Conservation (phyloP, 768 basidiomycete genomes). For the Termitomyces sp. region DNA sequence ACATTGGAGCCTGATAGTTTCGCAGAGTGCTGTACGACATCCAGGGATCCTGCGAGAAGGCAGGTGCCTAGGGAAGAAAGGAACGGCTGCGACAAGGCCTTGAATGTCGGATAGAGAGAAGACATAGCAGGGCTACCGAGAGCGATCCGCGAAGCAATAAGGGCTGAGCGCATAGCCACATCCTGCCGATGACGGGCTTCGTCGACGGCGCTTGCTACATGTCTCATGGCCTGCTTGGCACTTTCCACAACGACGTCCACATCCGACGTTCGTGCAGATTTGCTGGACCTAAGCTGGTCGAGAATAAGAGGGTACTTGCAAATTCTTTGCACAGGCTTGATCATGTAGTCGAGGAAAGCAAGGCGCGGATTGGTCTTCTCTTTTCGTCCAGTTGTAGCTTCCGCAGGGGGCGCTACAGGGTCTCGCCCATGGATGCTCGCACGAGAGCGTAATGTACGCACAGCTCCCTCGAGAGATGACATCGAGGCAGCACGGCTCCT, state of each 20-base stretch:
- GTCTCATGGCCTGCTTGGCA: conserved; percentile 67
- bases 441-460: conserved; percentile 30
- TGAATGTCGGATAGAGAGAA: conserved; percentile 23
- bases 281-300: conserved; percentile 51
- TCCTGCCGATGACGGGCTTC: conserved; percentile 71
- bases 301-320: conserved; percentile 94
- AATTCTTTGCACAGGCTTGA: conserved; percentile 94
- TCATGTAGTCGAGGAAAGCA: conserved; percentile 81
- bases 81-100: conserved; percentile 46
- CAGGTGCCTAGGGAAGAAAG: conserved; percentile 74
- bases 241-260: conserved; percentile 39
- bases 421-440: conserved; percentile 29
- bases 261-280: conserved; percentile 20
- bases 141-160: conserved; percentile 63
- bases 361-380: conserved; percentile 37
- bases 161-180: conserved; percentile 54
- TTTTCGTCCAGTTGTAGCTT: conserved; percentile 15
- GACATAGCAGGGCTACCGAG: conserved; percentile 25
- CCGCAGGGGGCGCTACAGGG: conserved; percentile 15
- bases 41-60: conserved; percentile 77
- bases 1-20: conserved; percentile 44
- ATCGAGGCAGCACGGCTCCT: conserved; percentile 42
- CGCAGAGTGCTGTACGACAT: conserved; percentile 68
- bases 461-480: conserved; percentile 43
- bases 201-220: conserved; percentile 72